Percentiles rank a stretch among this genome's conserved stretches.
These are phyloP conservation scores for Taphrina communis DNA, from an alignment of 1,139 yeast species.

Conservation along the genomic window DNA sequence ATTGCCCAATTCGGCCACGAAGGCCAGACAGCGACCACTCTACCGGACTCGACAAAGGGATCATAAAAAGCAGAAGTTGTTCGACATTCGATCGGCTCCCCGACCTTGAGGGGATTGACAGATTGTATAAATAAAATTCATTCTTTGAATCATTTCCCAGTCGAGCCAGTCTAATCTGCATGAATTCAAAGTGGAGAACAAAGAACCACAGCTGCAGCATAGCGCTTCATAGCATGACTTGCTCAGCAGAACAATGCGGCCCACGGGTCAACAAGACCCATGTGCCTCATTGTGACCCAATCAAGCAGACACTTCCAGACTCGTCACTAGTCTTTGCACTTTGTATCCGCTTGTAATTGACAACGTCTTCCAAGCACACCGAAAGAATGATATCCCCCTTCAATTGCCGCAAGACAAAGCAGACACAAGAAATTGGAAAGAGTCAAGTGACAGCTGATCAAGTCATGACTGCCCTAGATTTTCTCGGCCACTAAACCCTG, in stretches of 20 bases:
- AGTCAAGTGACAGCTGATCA: not conserved
- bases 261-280: not conserved
- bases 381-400: too few relatives aligned
- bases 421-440: too few relatives aligned
- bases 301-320: not conserved
- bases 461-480: slow-evolving; percentile 1
- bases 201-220: not conserved
- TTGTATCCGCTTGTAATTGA: too few relatives aligned
- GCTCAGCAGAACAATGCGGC: not conserved
- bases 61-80: slow-evolving; percentile 31
- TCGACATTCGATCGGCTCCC: slow-evolving; percentile 37
- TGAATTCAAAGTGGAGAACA: not conserved
- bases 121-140: slow-evolving; percentile 20
- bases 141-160: slow-evolving; percentile 26
- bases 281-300: not conserved
- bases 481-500: not conserved
- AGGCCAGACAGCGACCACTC: not conserved
- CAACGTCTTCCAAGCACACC: too few relatives aligned
- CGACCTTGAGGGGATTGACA: slow-evolving; percentile 37
- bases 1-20: not conserved
- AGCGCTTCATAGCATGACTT: not conserved
- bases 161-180: not conserved
- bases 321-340: too few relatives aligned
- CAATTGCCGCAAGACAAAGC: not conserved
- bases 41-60: slow-evolving; percentile 24